phyloP scores from a whole-genome alignment of 2,329 filamentous ascomycete species.

The Cladosporium sp. region DNA sequence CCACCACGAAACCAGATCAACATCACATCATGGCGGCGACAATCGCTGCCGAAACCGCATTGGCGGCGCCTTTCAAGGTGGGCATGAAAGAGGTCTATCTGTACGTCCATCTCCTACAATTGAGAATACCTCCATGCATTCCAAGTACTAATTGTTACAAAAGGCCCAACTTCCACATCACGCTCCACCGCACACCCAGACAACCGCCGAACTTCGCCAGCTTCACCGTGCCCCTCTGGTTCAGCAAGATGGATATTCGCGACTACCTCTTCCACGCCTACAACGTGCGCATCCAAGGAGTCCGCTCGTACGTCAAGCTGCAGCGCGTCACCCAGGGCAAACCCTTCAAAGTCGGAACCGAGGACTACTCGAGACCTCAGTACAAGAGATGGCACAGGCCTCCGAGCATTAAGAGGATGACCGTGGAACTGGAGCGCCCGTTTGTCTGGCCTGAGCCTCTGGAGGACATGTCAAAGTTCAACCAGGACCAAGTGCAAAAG shows the following conservation, averaged over 20 bases:
- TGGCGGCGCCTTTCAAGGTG: slow-evolving; percentile 34
- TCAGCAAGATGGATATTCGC: slow-evolving; percentile 95
- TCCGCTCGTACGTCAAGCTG: slow-evolving; percentile 80
- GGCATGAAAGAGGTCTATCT: slow-evolving; percentile 42
- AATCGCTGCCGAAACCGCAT: slow-evolving; percentile 8
- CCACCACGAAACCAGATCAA: neutral
- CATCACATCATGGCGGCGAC: slow-evolving; percentile 14
- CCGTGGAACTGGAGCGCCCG: slow-evolving; percentile 80
- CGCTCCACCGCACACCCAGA: slow-evolving; percentile 71
- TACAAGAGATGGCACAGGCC: slow-evolving; percentile 66
- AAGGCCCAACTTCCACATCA: slow-evolving; percentile 80
- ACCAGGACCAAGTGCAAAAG: slow-evolving; percentile 31
- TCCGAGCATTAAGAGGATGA: slow-evolving; percentile 85
- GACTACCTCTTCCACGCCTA: slow-evolving; percentile 93
- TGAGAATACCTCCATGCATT: neutral
- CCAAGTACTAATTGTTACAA: slow-evolving; percentile 18
- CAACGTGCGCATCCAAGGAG: slow-evolving; percentile 68
- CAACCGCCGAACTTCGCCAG: slow-evolving; percentile 79
- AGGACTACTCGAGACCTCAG: slow-evolving; percentile 24
- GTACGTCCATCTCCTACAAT: slow-evolving; percentile 28
- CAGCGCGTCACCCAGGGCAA: slow-evolving; percentile 61
- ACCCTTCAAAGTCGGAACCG: slow-evolving; percentile 25
- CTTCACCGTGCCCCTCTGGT: slow-evolving; percentile 86
- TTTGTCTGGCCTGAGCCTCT: slow-evolving; percentile 81
- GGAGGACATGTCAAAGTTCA: slow-evolving; percentile 56